phyloP scores from a whole-genome alignment of 805 yeast genomes.

The Cyberlindnera saturnus region DNA sequence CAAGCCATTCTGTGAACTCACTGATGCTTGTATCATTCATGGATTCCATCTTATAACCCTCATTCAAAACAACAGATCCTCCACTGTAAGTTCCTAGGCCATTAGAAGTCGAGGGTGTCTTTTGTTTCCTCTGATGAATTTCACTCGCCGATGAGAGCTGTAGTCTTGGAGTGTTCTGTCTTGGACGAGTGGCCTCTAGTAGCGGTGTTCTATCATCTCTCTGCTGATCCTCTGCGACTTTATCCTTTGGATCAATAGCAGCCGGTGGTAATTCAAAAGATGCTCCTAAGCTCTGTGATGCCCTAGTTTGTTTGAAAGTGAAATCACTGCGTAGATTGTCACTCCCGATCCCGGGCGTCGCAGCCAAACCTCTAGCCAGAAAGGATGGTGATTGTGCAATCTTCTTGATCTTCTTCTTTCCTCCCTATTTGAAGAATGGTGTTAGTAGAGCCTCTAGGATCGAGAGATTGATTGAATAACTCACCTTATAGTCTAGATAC shows the following conservation, averaged over 20 bases:
- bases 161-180: neutral
- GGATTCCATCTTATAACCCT: conserved; percentile 12
- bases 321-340: conserved; percentile 2
- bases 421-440: conserved; percentile 11
- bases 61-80: conserved; percentile 6
- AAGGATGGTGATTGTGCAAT: conserved; percentile 15
- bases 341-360: conserved; percentile 3
- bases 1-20: conserved; percentile 64
- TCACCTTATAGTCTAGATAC: conserved; percentile 60
- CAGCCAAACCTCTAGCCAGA: neutral
- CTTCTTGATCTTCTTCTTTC: conserved; percentile 26
- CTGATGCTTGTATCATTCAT: conserved; percentile 31
- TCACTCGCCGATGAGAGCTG: neutral
- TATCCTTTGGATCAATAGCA: conserved; percentile 11
- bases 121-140: neutral
- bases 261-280: conserved; percentile 21
- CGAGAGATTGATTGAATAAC: neutral
- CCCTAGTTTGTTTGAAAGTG: conserved; percentile 3
- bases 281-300: neutral
- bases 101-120: neutral
- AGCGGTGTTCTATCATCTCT: conserved; percentile 22
- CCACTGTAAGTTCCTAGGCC: conserved; percentile 15
- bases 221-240: neutral
- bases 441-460: neutral
- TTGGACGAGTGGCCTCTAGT: conserved; percentile 3